Conservation (phyloP, 805 yeast species). For the Sugiyamaella qingdaonensis region DNA sequence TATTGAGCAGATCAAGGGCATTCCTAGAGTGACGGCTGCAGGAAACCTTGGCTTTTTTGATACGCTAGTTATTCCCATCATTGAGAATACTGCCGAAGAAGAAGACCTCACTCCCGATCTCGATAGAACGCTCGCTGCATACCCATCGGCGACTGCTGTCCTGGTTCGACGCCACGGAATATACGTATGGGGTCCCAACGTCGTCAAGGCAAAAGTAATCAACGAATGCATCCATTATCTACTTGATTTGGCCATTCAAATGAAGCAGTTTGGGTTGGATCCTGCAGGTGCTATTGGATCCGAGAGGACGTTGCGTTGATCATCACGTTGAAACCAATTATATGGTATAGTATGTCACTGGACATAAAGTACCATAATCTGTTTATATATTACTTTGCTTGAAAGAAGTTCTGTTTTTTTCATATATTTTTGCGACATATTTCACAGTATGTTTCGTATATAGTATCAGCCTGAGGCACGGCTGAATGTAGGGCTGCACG, state of each 20-base stretch:
- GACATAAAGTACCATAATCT: no score
- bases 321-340: no score
- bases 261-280: conserved; percentile 64
- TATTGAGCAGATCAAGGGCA: conserved; percentile 89
- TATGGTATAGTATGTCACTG: no score
- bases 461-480: neutral
- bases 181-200: conserved; percentile 92
- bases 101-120: conserved; percentile 67
- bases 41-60: conserved; percentile 73
- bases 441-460: no score
- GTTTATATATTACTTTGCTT: no score
- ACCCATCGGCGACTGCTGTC: conserved; percentile 81
- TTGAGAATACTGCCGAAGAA: conserved; percentile 86
- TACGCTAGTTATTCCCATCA: conserved; percentile 78
- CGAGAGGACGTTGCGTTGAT: conserved; percentile 13
- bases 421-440: no score
- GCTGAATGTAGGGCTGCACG: neutral
- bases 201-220: conserved; percentile 89
- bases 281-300: conserved; percentile 29
- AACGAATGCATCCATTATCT: conserved; percentile 92
- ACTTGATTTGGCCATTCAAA: conserved; percentile 76
- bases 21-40: conserved; percentile 62
- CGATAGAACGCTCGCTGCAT: conserved; percentile 56
- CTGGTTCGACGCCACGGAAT: conserved; percentile 91
- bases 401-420: no score